Percentiles rank a stretch among this genome's conserved stretches.
phyloP scores from a whole-genome alignment of 2,329 filamentous ascomycete species.

The Grosmannia serpens region DNA sequence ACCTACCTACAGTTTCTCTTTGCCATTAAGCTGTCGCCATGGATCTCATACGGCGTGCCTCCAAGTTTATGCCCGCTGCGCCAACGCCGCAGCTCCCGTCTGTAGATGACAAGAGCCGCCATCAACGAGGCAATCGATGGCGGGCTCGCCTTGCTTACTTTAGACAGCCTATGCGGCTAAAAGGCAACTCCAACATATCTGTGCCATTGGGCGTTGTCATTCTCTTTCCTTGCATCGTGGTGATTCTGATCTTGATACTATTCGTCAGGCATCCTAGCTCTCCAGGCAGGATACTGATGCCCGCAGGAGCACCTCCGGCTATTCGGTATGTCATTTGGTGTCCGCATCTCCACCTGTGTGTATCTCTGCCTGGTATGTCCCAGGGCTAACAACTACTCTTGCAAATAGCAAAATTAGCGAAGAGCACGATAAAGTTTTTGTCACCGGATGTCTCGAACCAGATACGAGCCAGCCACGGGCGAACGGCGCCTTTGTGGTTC shows the following conservation, averaged over 20 bases:
- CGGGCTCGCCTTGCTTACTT: slow-evolving; percentile 63
- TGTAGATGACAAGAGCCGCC: slow-evolving; percentile 36
- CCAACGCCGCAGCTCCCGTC: slow-evolving; percentile 34
- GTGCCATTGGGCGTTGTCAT: slow-evolving; percentile 87
- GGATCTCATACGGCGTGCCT: slow-evolving; percentile 48
- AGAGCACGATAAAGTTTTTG: slow-evolving; percentile 93
- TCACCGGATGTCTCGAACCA: slow-evolving; percentile 74
- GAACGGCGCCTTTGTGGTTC: slow-evolving; percentile 90
- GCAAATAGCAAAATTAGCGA: slow-evolving; percentile 79
- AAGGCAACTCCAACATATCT: slow-evolving; percentile 83
- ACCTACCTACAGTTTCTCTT: background rate
- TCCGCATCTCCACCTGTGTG: background rate
- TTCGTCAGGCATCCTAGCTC: slow-evolving; percentile 82
- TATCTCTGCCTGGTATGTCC: background rate
- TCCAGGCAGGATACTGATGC: slow-evolving; percentile 72
- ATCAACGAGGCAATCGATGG: slow-evolving; percentile 26
- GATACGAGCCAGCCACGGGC: slow-evolving; percentile 70
- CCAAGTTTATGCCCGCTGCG: slow-evolving; percentile 34
- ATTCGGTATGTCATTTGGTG: slow-evolving; percentile 58
- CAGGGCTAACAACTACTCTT: background rate
- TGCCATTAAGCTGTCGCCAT: slow-evolving; percentile 22
- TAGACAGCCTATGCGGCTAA: slow-evolving; percentile 72
- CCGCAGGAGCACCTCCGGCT: slow-evolving; percentile 73
- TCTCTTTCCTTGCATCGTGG: slow-evolving; percentile 81
- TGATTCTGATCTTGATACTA: slow-evolving; percentile 81